Evolutionary conservation across 768 basidiomycete species (phyloP).

Genomic region (Krasilnikovozyma curviuscula): DNA sequence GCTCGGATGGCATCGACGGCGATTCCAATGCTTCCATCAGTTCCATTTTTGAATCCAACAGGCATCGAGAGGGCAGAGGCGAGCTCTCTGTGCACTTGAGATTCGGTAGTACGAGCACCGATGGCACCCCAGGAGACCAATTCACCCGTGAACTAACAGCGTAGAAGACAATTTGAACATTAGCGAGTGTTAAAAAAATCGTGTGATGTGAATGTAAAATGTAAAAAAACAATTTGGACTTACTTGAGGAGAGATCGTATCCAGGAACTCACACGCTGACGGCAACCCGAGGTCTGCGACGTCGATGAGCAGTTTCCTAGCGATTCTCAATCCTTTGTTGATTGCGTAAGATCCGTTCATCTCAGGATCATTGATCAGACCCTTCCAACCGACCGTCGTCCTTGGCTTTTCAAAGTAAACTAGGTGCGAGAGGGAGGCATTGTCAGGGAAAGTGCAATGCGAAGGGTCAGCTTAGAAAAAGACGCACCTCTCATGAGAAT

Average conservation of each 20-base stretch:
- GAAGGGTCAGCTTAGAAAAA: not conserved
- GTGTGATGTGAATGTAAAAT: conserved; percentile 1
- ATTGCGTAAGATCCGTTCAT: conserved; percentile 31
- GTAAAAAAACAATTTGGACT: not conserved
- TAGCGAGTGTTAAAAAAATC: too few species aligned
- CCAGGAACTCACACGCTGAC: conserved; percentile 86
- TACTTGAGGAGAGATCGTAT: conserved; percentile 14
- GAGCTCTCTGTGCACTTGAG: conserved; percentile 74
- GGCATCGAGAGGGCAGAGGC: conserved; percentile 62
- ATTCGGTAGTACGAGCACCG: conserved; percentile 75
- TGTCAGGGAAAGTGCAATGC: not conserved
- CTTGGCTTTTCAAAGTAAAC: conserved; percentile 91
- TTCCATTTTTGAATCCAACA: conserved; percentile 96
- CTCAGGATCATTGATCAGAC: conserved; percentile 4
- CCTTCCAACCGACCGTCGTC: conserved; percentile 97
- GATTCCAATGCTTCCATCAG: conserved; percentile 76
- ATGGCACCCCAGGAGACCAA: conserved; percentile 90
- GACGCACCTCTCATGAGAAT: conserved; percentile 60
- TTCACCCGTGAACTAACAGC: conserved; percentile 90
- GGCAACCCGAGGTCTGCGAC: conserved; percentile 79
- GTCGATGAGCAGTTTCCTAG: conserved; percentile 68
- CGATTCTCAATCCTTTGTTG: conserved; percentile 81
- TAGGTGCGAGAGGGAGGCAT: not conserved
- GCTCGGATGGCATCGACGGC: conserved; percentile 89
- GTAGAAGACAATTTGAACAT: too few species aligned